Evolutionary conservation across 2,329 filamentous ascomycete species (phyloP), one percentile per base, ranked within the genome.

Genomic region (Xylaria sp.): DNA sequence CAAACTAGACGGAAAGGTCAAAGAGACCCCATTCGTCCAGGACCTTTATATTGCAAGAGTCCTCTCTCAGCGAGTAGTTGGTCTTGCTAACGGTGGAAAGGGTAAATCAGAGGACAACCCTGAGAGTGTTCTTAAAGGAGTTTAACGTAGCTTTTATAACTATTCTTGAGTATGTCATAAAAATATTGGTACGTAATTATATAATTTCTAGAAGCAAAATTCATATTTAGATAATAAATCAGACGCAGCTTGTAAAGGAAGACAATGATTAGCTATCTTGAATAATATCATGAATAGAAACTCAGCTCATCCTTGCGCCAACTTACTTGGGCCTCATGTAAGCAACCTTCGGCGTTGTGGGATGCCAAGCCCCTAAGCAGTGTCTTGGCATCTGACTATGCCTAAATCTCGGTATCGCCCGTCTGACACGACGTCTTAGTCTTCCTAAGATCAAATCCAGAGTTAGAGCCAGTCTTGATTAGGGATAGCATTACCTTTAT

Each of bases 291-390:
- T 23, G 7, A 34, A 55, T 9, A 32, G 8, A 39, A 44, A 13
- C 23, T 39, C n/a, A 39, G 41, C 28, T 46, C 25, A 28, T 18
- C n/a, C 37, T 25, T 28, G 4, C 32, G 23, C n/a, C 39, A 58
- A 18, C 32, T 34, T 52, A n/a, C 2, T 39, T 28, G 20, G 55
- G 41, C 50, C 13, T 32, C 34, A 63, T 63, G 59, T 51, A 51
- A 39, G 55, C 48, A 4, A 23, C 12, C 4, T 28, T 62, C 66
- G 66, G 66, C 34, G n/a, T 1, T 65, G 66, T 69, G 66, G 66
- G 66, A 65, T 69, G 62, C 66, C 66, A 68, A 68, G 66, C 51
- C 18, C 28, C 39, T 37, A 20, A 34, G 20, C 9, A 18, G n/a
- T 13, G n/a, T 65, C 63, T 59, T 52, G 55, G 54, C 63, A 39